Percentiles rank a stretch among this genome's conserved stretches.
phyloP scores from a whole-genome alignment of 495 filamentous ascomycete genomes.

The Beverwykella pulmonaria region DNA sequence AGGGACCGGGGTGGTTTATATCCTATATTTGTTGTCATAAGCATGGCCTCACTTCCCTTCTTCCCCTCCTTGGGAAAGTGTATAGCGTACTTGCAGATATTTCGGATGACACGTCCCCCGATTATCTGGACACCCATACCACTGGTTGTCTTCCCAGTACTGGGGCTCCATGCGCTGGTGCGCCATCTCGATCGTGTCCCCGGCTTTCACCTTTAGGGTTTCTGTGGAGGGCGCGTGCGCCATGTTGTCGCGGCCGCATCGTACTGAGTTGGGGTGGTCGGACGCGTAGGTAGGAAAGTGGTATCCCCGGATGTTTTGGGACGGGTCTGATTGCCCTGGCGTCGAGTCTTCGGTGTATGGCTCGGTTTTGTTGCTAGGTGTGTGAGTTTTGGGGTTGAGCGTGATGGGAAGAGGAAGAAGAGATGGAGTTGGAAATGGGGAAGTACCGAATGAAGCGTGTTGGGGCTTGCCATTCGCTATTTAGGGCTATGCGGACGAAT shows the following conservation, averaged over 20 bases:
- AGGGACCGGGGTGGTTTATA: conserved; percentile 21
- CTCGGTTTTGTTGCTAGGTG: conserved; percentile 27
- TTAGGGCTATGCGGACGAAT: conserved; percentile 12
- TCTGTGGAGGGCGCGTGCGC: conserved; percentile 20
- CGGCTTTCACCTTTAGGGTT: conserved; percentile 15
- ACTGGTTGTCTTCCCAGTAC: conserved; percentile 14
- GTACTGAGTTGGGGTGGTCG: conserved; percentile 21
- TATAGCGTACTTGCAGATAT: background rate
- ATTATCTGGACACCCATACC: conserved; percentile 9
- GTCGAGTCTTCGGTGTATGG: conserved; percentile 9
- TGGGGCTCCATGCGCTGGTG: conserved; percentile 11
- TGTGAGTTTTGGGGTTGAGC: background rate
- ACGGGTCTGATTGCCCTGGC: background rate
- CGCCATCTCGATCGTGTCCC: conserved; percentile 19
- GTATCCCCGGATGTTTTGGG: conserved; percentile 9
- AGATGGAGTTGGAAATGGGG: background rate
- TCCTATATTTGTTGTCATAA: conserved; percentile 10
- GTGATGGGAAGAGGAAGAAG: background rate
- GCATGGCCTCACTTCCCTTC: background rate
- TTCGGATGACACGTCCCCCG: conserved; percentile 16
- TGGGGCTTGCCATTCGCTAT: conserved; percentile 17
- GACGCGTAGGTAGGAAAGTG: conserved; percentile 21
- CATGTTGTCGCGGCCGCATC: conserved; percentile 32
- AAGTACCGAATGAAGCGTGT: conserved; percentile 23
- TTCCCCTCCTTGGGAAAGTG: background rate